Conservation (phyloP, 139 green algal species). For the Ostreobium quekettii region DNA sequence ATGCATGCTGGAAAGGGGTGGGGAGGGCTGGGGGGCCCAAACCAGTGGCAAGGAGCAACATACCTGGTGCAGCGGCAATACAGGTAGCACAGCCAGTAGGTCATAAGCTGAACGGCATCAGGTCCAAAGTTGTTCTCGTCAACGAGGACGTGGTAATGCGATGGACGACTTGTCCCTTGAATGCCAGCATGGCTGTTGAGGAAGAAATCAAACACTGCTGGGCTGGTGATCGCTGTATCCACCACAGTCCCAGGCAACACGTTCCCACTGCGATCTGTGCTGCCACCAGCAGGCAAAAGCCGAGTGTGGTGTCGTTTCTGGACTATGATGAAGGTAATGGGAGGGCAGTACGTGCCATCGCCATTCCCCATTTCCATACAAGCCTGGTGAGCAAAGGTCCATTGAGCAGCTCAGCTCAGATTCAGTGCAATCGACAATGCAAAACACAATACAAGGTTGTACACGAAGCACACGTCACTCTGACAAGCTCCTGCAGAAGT, state of each 20-base stretch:
- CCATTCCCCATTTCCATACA: slow-evolving; percentile 32
- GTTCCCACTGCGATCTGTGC: slow-evolving; percentile 8
- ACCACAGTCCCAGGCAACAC: slow-evolving; percentile 39
- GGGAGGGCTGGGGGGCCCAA: neutral
- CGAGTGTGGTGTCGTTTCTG: slow-evolving; percentile 46
- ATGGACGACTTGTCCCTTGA: slow-evolving; percentile 44
- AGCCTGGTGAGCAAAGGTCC: too few species aligned
- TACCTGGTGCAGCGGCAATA: slow-evolving; percentile 55
- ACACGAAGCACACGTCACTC: too few species aligned
- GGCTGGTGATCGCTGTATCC: slow-evolving; percentile 38
- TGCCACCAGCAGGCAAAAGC: slow-evolving; percentile 6
- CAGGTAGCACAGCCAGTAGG: slow-evolving; percentile 72
- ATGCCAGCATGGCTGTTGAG: slow-evolving; percentile 58
- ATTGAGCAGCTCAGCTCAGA: too few species aligned
- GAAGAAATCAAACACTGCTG: slow-evolving; percentile 57
- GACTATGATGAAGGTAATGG: slow-evolving; percentile 57
- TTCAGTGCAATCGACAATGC: too few species aligned
- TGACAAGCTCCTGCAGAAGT: too few species aligned
- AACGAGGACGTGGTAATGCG: slow-evolving; percentile 54
- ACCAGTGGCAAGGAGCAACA: neutral
- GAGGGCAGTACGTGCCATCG: slow-evolving; percentile 23
- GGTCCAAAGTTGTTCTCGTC: slow-evolving; percentile 63
- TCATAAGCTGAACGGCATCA: slow-evolving; percentile 52
- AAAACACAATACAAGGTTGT: too few species aligned
- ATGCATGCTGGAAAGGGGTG: neutral